phyloP scores from a whole-genome alignment of 441 rosid species.

The Theobroma grandiflorum region DNA sequence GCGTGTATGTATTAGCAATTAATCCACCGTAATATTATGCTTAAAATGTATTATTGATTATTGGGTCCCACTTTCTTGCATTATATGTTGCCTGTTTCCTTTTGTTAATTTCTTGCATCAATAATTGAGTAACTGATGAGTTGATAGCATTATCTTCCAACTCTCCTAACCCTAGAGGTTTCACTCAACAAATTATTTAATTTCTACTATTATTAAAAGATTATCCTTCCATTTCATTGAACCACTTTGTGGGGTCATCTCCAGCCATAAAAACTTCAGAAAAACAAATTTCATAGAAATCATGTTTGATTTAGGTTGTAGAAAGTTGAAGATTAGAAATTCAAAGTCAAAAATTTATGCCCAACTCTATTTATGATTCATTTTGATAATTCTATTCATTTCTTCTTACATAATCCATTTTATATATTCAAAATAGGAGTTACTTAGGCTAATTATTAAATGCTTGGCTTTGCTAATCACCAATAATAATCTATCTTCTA shows the following conservation, averaged over 20 bases:
- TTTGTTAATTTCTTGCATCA: conserved; percentile 31
- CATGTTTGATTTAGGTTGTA: background rate
- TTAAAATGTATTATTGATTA: conserved; percentile 16
- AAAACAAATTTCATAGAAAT: background rate
- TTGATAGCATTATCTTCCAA: conserved; percentile 24
- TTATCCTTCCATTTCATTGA: conserved; percentile 10
- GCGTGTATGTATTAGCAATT: conserved; percentile 21
- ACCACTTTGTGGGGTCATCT: background rate
- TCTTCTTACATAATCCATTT: background rate
- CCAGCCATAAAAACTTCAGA: background rate
- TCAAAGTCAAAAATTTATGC: background rate
- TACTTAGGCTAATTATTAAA: no score
- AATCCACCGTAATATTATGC: conserved; percentile 6
- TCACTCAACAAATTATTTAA: background rate
- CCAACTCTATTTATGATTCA: background rate
- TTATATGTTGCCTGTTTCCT: conserved; percentile 29
- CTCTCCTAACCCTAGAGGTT: conserved; percentile 2
- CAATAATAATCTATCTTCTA: no score
- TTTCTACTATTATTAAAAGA: background rate
- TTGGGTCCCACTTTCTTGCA: conserved; percentile 36
- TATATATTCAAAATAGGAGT: no score
- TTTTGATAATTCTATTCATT: background rate
- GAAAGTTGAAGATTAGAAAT: background rate
- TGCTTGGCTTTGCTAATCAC: background rate
- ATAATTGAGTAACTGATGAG: conserved; percentile 39